A percentile compares a stretch with the other conserved stretches of the same genome.
Evolutionary conservation across 129 eudicot species (phyloP).

Genomic region (Flaveria sonorensis): DNA sequence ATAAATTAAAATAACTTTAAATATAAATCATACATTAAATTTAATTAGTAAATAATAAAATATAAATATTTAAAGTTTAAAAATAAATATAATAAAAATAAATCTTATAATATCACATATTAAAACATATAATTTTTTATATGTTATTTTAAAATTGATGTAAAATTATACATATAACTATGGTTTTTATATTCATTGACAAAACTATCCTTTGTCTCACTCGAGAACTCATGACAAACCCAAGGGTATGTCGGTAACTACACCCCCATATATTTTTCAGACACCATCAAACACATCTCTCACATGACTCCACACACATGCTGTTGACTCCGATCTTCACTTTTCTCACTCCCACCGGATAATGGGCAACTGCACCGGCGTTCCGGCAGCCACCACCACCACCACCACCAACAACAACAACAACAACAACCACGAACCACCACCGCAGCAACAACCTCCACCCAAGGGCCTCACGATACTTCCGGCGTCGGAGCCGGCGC

Average conservation of each 20-base stretch:
- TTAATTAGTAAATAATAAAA: too few relatives aligned
- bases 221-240: not conserved
- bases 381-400: constrained; percentile 38
- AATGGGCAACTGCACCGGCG: constrained; percentile 80
- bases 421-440: not conserved
- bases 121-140: too few relatives aligned
- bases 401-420: constrained; percentile 31
- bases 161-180: too few relatives aligned
- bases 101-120: too few relatives aligned
- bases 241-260: constrained; percentile 17
- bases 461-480: constrained; percentile 35
- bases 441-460: constrained; percentile 16
- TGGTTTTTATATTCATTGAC: not conserved
- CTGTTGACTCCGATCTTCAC: constrained; percentile 35
- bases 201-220: constrained; percentile 13
- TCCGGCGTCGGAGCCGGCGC: constrained; percentile 46
- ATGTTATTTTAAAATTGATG: too few relatives aligned
- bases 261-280: not conserved
- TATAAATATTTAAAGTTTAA: too few relatives aligned
- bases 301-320: constrained; percentile 17
- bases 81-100: too few relatives aligned
- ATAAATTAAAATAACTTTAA: too few relatives aligned
- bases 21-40: too few relatives aligned
- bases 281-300: constrained; percentile 23
- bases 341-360: constrained; percentile 19